A percentile compares a stretch with the other conserved stretches of the same genome.
These are phyloP conservation scores for Closterium sp. DNA, from an alignment of 139 green algal species.

Conservation along the genomic window DNA sequence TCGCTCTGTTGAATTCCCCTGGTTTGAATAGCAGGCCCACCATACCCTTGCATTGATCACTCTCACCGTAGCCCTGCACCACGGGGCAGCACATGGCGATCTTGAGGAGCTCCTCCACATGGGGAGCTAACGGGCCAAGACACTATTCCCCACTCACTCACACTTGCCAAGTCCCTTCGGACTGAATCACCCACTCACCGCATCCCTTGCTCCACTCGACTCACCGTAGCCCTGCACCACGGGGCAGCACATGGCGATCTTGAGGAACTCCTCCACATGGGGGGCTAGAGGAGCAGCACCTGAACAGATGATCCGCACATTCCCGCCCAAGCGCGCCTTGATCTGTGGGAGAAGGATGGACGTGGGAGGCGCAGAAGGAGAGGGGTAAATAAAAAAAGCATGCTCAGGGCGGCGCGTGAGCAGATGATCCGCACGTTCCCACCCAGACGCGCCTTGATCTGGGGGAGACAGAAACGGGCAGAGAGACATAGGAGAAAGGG, in stretches of 20 bases:
- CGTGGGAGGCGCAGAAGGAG: no score
- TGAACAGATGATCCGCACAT: constrained; percentile 55
- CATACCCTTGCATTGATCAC: not conserved
- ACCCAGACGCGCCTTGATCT: constrained; percentile 52
- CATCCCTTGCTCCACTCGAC: not conserved
- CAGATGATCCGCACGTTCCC: constrained; percentile 54
- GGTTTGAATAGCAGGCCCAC: not conserved
- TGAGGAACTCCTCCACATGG: constrained; percentile 58
- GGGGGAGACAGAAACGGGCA: not conserved
- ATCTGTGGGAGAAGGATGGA: constrained; percentile 38
- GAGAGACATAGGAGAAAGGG: no score
- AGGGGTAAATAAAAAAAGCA: no score
- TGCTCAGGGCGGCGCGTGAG: constrained; percentile 65
- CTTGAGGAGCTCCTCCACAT: constrained; percentile 58
- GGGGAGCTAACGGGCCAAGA: constrained; percentile 64
- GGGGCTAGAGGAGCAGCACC: constrained; percentile 68
- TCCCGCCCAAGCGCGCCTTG: constrained; percentile 49
- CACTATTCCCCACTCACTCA: no score
- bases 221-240: constrained; percentile 59
- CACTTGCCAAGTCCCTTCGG: no score
- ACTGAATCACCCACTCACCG: not conserved
- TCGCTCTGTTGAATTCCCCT: no score
- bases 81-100: constrained; percentile 55
- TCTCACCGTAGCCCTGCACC: constrained; percentile 57
- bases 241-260: constrained; percentile 53